A percentile compares a stretch with the other conserved stretches of the same genome.
phyloP scores from a whole-genome alignment of 2,329 filamentous ascomycete species.

The Thielaviopsis punctulata region DNA sequence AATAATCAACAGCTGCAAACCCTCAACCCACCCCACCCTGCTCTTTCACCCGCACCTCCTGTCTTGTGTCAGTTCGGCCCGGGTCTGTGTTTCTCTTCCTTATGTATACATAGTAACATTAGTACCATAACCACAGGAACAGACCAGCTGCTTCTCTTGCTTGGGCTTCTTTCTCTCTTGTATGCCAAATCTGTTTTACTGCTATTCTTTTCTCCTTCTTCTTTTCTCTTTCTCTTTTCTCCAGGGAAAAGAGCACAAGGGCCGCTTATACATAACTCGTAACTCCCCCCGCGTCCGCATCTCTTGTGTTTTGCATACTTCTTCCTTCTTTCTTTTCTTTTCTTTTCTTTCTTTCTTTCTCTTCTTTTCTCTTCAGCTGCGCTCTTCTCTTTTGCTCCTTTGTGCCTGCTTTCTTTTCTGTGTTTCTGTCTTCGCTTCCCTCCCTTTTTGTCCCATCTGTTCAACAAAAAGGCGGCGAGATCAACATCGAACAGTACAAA shows the following conservation, averaged over 20 bases:
- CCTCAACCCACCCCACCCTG: neutral
- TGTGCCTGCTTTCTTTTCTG: neutral
- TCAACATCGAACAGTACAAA: neutral
- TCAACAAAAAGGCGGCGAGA: neutral
- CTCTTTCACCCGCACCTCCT: neutral
- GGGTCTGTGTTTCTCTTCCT: slow-evolving; percentile 11
- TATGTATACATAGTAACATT: slow-evolving; percentile 1
- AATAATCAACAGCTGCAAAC: too few relatives aligned
- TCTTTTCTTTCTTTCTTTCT: slow-evolving; percentile 14
- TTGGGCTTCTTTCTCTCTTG: too few relatives aligned
- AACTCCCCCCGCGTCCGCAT: too few relatives aligned
- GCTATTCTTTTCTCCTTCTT: too few relatives aligned
- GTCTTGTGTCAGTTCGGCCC: neutral
- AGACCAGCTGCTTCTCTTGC: too few relatives aligned
- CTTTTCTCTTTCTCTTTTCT: slow-evolving; percentile 8
- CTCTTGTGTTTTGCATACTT: neutral
- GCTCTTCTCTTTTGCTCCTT: neutral
- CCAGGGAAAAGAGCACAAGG: neutral
- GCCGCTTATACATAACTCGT: slow-evolving; percentile 30
- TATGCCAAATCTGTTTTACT: too few relatives aligned
- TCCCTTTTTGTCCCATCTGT: neutral
- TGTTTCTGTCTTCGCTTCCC: slow-evolving; percentile 1
- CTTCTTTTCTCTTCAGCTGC: neutral
- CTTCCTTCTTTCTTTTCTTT: slow-evolving; percentile 33
- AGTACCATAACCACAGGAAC: too few relatives aligned